These are phyloP conservation scores for Setaria italica DNA, from an alignment of 202 grass and related monocot species.

Conservation along the genomic window DNA sequence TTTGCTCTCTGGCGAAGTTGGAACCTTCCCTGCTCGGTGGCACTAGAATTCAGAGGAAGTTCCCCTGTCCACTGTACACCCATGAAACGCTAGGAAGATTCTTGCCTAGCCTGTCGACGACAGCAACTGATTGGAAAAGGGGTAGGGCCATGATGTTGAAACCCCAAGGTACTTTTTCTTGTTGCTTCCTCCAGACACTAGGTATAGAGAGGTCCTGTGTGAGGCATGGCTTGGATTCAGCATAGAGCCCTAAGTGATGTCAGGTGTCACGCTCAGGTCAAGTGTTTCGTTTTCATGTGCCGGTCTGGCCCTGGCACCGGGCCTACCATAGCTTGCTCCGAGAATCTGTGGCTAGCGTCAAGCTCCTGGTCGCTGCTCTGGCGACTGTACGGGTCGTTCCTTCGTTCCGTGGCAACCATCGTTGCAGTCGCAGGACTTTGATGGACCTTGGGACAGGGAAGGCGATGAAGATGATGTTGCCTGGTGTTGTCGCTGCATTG, in stretches of 20 bases:
- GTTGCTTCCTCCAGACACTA: slow-evolving; percentile 15
- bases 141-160: not conserved
- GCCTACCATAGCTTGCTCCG: not conserved
- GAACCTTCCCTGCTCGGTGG: not conserved
- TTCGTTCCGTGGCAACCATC: not conserved
- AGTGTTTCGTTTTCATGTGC: not conserved
- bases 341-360: not conserved
- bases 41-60: not conserved
- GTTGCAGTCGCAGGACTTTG: not conserved
- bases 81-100: slow-evolving; percentile 14
- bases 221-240: not conserved
- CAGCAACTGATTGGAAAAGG: not conserved
- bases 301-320: not conserved
- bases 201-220: not conserved
- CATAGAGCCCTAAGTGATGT: not conserved
- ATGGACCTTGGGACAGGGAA: not conserved
- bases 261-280: not conserved
- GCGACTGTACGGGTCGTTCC: not conserved
- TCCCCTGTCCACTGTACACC: not conserved
- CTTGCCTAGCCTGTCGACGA: not conserved
- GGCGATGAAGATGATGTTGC: not conserved
- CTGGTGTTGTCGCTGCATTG: not conserved
- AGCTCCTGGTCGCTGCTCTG: not conserved
- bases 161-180: not conserved
- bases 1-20: not conserved